These are phyloP conservation scores for Trichoderma sp. DNA, from an alignment of 2,329 filamentous ascomycete species.

Conservation along the genomic window DNA sequence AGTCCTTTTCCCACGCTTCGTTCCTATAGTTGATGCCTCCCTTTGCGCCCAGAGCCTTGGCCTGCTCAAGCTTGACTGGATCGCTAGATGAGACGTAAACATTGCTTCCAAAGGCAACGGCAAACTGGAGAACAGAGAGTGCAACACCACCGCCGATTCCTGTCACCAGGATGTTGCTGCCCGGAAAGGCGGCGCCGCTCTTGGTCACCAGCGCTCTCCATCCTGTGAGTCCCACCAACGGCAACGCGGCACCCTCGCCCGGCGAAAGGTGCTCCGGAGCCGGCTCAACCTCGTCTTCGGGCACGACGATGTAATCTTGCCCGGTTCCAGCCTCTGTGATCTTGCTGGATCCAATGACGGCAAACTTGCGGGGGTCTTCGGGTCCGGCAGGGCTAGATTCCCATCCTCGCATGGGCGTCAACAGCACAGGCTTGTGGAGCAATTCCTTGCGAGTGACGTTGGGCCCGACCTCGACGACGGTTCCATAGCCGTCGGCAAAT, in stretches of 20 bases:
- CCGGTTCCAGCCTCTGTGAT: constrained; percentile 63
- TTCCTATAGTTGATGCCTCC: constrained; percentile 83
- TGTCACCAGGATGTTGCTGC: constrained; percentile 78
- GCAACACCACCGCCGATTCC: constrained; percentile 94
- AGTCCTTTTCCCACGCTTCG: constrained; percentile 75
- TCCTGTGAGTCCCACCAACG: constrained; percentile 80
- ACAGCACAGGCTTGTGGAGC: constrained; percentile 66
- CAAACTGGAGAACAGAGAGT: constrained; percentile 77
- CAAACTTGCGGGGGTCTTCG: constrained; percentile 58
- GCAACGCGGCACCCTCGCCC: constrained; percentile 77
- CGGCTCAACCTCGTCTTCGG: constrained; percentile 70
- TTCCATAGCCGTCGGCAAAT: constrained; percentile 77
- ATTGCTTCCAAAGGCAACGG: constrained; percentile 67
- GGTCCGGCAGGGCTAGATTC: constrained; percentile 67
- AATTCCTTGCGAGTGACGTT: constrained; percentile 39
- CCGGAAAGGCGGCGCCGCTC: constrained; percentile 58
- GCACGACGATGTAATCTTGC: constrained; percentile 68
- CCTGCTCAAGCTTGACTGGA: constrained; percentile 70
- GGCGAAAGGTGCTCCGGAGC: constrained; percentile 69
- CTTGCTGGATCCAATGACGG: constrained; percentile 68
- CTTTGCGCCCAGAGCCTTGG: constrained; percentile 67
- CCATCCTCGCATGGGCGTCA: constrained; percentile 81
- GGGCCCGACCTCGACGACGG: constrained; percentile 63
- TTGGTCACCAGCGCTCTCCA: constrained; percentile 87
- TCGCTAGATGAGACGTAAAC: constrained; percentile 81